Base-by-base conservation (phyloP, 208 protist genomes). In the Leishmania arabica region DNA sequence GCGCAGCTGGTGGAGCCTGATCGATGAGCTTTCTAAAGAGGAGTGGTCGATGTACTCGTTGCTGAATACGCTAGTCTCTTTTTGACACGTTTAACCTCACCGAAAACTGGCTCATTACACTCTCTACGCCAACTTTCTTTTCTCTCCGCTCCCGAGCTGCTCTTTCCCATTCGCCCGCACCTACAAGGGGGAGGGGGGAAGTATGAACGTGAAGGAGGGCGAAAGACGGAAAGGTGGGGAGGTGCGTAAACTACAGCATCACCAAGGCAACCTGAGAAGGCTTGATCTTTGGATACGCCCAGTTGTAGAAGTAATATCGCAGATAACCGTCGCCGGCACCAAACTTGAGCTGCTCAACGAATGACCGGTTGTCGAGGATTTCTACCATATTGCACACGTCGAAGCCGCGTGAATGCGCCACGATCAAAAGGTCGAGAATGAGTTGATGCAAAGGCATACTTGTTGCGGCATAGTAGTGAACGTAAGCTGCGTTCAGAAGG, bases 291-390 rank as follows among this genome's bases (percentile, higher is more conserved):
- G 94, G 98, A 75, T 97, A 99, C 42, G 90, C 78, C 93, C 97
- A 99, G 91, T 99, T 99, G 92, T 99, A 99, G 71, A 99, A 95
- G 92, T 99, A 99, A 90, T 99, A 99, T 64, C 99, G 92, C 24
- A 99, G 94, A 40, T 97, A 84, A 40, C 99, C 99, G 88, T 99
- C 99, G 47, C 99, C 99, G 9, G 89, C 81, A 5, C 92, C 95
- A 84, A 99, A 99, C 82, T 99, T 99, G 56, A 99, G 89, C n/a
- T 98, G 88, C 24, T 98, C 88, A 9, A 99, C 47, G 96, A 97
- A 86, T 5, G 93, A 86, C 69, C 84, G 77, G 86, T 99, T 99
- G 40, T 99, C 92, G 62, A 99, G 90, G 64, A 99, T 97, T 73
- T 99, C 94, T 5, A 99, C 94, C 75, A 96, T 94, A 91, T 99